Evolutionary conservation across 805 yeast species (phyloP), one percentile per base, ranked within the genome.

Genomic region (Yamadazyma insecticola): DNA sequence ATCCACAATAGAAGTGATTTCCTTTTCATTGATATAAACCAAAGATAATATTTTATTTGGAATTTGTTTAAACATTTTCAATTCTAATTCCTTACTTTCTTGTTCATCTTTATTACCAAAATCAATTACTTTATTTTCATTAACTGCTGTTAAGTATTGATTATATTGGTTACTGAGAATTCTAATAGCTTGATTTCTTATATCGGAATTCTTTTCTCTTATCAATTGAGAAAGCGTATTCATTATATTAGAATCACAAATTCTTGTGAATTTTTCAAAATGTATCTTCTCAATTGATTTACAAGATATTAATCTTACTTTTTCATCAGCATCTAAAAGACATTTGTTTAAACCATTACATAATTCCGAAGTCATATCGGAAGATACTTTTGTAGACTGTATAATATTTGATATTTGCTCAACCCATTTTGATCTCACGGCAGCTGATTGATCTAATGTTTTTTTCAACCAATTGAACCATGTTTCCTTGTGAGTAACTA

Each of bases 401-500:
- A 86, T 39, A 6, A 81, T 67, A 1, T 47, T 52, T 0, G 79
- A 67, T 0, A 78, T 54, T 21, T 76, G 71, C 29, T 75, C 74
- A 0, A 75, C 76, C 96, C 96, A 88, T 33, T 70, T 67, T 4
- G 68, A 54, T 32, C 96, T 64, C 2, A 87, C 89, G 2, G 48
- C 50, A 0, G 82, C 63, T 2, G 81, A 74, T 6, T 75, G 60
- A 51, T 88, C 97, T 8, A 81, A 63, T 4, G 81, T 72, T 42
- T 88, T 82, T 40, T 79, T 80, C 32, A 83, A 53, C 95, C 95
- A 88, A 17, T 67, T 70, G 11, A 58, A 51, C 74, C 81, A 87
- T 1, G 82, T 73, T 10, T 74, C 74, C 22, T 66, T 67, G 44
- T 80, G 85, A 0, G 67, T 62, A 1, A 69, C 53, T 9, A 71